Conservation (phyloP, 257 asterid species). For the Nicotiana knightiana region DNA sequence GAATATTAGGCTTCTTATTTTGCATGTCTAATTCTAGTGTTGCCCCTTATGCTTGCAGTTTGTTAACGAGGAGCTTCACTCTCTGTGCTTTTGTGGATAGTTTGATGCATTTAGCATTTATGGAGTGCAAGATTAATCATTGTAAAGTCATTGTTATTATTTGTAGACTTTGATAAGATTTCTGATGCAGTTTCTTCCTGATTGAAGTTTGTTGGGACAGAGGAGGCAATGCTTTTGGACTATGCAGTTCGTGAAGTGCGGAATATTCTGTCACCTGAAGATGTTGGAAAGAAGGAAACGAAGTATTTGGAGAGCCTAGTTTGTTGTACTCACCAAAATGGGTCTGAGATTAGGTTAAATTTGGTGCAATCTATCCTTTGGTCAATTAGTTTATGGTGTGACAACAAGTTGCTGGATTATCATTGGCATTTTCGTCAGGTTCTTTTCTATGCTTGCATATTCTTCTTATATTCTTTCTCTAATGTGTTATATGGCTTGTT, state of each 20-base stretch:
- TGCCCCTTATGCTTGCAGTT: neutral
- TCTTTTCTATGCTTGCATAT: slow-evolving; percentile 17
- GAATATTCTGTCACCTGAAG: slow-evolving; percentile 48
- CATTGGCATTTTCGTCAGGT: slow-evolving; percentile 85
- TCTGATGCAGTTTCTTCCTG: slow-evolving; percentile 26
- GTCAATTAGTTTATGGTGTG: slow-evolving; percentile 85
- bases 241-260: slow-evolving; percentile 56
- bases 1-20: neutral
- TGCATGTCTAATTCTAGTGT: neutral
- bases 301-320: slow-evolving; percentile 57
- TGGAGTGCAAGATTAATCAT: neutral
- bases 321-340: slow-evolving; percentile 40
- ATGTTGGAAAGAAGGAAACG: slow-evolving; percentile 45
- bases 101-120: slow-evolving; percentile 5
- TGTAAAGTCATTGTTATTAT: neutral
- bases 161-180: slow-evolving; percentile 13
- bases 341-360: slow-evolving; percentile 41
- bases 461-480: slow-evolving; percentile 7
- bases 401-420: slow-evolving; percentile 75
- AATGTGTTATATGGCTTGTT: slow-evolving; percentile 19
- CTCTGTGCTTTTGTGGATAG: neutral
- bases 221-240: slow-evolving; percentile 58
- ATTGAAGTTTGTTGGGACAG: slow-evolving; percentile 73
- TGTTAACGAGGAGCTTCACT: neutral
- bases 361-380: slow-evolving; percentile 55